Evolutionary conservation across 495 filamentous ascomycete genomes (phyloP), one percentile per base, ranked within the genome.

Genomic region (Xylaria venustula): DNA sequence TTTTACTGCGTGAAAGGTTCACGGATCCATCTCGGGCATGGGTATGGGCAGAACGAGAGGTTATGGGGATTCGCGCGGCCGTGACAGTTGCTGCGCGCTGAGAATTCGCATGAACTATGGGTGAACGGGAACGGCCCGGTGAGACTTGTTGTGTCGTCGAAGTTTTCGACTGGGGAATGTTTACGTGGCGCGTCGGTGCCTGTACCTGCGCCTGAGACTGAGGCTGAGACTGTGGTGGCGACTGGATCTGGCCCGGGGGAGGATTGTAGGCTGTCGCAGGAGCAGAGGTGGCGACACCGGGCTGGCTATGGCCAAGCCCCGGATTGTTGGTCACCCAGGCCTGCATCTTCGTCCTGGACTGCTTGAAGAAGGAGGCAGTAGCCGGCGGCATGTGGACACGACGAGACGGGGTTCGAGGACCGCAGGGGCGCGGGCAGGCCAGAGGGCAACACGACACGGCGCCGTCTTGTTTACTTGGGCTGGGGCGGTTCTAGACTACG

Each of bases 331-430:
- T 69, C 19, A 71, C 69, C 66, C 66, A 71, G 56, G 66, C 69
- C 54, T 71, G 69, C 69, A 71, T 71, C 41, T 67, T 71, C 11
- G 36, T 65, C 56, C 68, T 69, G 5, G 66, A 71, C 48, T 66
- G 64, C 61, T 71, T 71, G 7, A 71, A 65, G 64, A 71, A 69
- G 50, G 58, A 46, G 20, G 58, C 49, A 26, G 64, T 64, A 50
- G 63, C 60, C 36, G 69, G 69, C 60, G 67, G 69, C 69, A 71
- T 71, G 61, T 69, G 67, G 64, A 54, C 30, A 56, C 54, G 20
- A 37, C 22, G 40, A n/a, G 42, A 48, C 44, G 32, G 44, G 15
- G 11, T 54, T 54, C 58, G 49, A 54, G 26, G 25, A 41, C 23
- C n/a, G 36, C 17, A 26, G 26, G 17, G 55, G 58, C 60, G 41